Percentiles rank a stretch among this genome's conserved stretches.
These are phyloP conservation scores for Neurospora cerealis DNA, from an alignment of 495 filamentous ascomycete species.

Conservation along the genomic window DNA sequence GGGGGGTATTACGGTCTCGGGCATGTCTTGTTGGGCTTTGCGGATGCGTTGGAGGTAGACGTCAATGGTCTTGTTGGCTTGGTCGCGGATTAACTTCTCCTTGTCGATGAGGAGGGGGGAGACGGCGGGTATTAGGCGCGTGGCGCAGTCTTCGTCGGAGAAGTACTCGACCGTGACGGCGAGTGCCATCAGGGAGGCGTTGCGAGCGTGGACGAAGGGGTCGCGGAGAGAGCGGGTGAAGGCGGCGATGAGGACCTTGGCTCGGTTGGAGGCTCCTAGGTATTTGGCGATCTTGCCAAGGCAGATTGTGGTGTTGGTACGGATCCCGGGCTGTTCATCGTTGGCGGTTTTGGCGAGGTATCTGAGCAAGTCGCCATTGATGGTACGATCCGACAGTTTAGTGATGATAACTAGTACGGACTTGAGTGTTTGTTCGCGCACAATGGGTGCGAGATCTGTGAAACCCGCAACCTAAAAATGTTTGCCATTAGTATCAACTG, in stretches of 20 bases:
- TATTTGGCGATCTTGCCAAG: constrained; percentile 91
- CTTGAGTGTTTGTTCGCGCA: constrained; percentile 92
- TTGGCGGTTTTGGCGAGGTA: constrained; percentile 94
- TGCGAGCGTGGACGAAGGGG: constrained; percentile 87
- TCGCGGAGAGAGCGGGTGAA: constrained; percentile 83
- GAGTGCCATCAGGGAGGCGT: constrained; percentile 77
- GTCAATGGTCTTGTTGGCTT: constrained; percentile 85
- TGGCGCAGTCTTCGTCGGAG: constrained; percentile 82
- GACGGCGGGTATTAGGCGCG: constrained; percentile 68
- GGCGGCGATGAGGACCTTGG: constrained; percentile 86
- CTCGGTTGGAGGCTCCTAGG: constrained; percentile 62
- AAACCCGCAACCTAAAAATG: constrained; percentile 65
- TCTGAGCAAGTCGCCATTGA: constrained; percentile 87
- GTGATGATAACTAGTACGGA: constrained; percentile 73
- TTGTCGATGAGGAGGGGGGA: constrained; percentile 75
- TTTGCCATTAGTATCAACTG: not conserved
- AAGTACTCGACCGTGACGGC: constrained; percentile 78
- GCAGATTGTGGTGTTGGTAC: constrained; percentile 97
- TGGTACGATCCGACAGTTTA: constrained; percentile 83
- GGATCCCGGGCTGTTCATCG: constrained; percentile 93
- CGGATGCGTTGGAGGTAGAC: constrained; percentile 77
- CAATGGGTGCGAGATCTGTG: constrained; percentile 78
- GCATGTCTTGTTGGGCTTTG: constrained; percentile 64
- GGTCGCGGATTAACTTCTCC: constrained; percentile 84
- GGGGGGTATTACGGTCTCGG: constrained; percentile 59